phyloP scores from a whole-genome alignment of 768 basidiomycete genomes.

The Suillus lakei region DNA sequence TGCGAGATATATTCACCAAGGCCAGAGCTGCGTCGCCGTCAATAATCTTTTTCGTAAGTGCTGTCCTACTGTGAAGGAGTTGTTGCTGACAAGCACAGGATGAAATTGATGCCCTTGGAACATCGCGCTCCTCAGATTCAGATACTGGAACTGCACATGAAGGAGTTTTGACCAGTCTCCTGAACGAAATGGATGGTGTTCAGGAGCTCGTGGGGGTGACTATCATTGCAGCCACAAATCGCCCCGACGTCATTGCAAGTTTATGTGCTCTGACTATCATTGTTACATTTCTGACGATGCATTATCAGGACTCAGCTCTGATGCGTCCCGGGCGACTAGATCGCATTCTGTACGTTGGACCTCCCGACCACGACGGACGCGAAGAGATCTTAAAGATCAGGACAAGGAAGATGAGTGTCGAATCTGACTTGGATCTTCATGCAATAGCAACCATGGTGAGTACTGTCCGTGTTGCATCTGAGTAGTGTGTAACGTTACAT shows the following conservation, averaged over 20 bases:
- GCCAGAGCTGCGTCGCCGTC: slow-evolving; percentile 93
- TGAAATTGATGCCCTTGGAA: slow-evolving; percentile 94
- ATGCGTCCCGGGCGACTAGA: slow-evolving; percentile 96
- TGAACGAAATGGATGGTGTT: slow-evolving; percentile 99
- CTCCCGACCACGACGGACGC: slow-evolving; percentile 80
- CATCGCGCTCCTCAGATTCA: slow-evolving; percentile 62
- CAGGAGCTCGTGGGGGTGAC: slow-evolving; percentile 96
- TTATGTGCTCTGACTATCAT: background rate
- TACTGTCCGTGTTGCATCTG: slow-evolving; percentile 8
- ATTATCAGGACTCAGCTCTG: slow-evolving; percentile 83
- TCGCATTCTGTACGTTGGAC: slow-evolving; percentile 92
- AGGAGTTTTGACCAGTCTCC: slow-evolving; percentile 88
- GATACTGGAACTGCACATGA: slow-evolving; percentile 67
- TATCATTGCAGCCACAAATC: slow-evolving; percentile 93
- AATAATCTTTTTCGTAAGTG: slow-evolving; percentile 91
- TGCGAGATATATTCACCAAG: slow-evolving; percentile 94
- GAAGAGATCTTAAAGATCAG: slow-evolving; percentile 87
- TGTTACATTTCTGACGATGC: background rate
- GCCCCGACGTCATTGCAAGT: slow-evolving; percentile 89
- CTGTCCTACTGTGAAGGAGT: background rate
- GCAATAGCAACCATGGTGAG: slow-evolving; percentile 74
- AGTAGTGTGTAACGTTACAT: slow-evolving; percentile 5
- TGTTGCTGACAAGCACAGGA: slow-evolving; percentile 58
- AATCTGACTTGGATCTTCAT: slow-evolving; percentile 65
- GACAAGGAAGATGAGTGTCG: slow-evolving; percentile 80